Conservation (phyloP, 495 filamentous ascomycete genomes). For the Aeminium ludgeri region DNA sequence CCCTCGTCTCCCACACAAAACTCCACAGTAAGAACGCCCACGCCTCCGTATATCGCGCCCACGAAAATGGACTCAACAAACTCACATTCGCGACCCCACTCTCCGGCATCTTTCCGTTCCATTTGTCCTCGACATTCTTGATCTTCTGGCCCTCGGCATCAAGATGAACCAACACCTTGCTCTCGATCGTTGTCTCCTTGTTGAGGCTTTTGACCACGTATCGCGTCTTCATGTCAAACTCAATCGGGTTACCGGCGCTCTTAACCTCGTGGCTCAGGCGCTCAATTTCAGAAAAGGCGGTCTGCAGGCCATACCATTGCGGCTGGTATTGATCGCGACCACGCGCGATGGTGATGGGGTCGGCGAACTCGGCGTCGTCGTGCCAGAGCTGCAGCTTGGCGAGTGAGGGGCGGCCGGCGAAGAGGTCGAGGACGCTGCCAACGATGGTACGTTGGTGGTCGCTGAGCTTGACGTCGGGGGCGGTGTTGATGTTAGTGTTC, state of each 20-base stretch:
- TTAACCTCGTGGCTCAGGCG: slow-evolving; percentile 34
- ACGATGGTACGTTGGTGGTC: slow-evolving; percentile 33
- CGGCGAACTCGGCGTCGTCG: slow-evolving; percentile 33
- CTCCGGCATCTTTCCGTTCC: slow-evolving; percentile 38
- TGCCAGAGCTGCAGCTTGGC: slow-evolving; percentile 39
- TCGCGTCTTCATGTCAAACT: slow-evolving; percentile 32
- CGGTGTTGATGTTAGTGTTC: slow-evolving; percentile 33
- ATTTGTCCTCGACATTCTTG: slow-evolving; percentile 37
- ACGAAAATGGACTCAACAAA: slow-evolving; percentile 27
- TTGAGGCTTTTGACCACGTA: slow-evolving; percentile 38
- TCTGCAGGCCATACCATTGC: slow-evolving; percentile 36
- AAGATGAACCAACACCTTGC: slow-evolving; percentile 29
- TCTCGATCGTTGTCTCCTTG: slow-evolving; percentile 36
- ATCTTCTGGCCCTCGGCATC: slow-evolving; percentile 30
- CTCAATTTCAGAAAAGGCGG: slow-evolving; percentile 31
- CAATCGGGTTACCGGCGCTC: slow-evolving; percentile 37
- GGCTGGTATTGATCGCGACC: slow-evolving; percentile 34
- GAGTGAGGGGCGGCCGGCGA: slow-evolving; percentile 37
- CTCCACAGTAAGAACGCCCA: slow-evolving; percentile 28
- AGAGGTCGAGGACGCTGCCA: slow-evolving; percentile 42
- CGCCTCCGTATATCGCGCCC: slow-evolving; percentile 24
- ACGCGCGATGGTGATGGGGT: slow-evolving; percentile 34
- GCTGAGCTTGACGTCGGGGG: slow-evolving; percentile 30
- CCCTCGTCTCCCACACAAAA: slow-evolving; percentile 21
- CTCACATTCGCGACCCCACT: slow-evolving; percentile 33